phyloP scores from a whole-genome alignment of 805 yeast species.

The Maudiozyma saulgeensis region DNA sequence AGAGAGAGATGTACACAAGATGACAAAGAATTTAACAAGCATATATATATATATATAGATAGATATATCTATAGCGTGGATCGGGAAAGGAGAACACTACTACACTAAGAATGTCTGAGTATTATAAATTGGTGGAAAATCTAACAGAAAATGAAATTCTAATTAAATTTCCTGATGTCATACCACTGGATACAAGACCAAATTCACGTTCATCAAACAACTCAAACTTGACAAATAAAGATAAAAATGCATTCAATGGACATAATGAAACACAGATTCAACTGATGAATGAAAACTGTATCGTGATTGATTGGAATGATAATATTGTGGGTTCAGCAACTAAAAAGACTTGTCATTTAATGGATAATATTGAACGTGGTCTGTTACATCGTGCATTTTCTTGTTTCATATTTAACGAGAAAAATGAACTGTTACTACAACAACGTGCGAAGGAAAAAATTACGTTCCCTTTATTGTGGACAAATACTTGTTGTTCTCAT shows the following conservation, averaged over 20 bases:
- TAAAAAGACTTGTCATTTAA: constrained; percentile 79
- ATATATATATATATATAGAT: too few species aligned
- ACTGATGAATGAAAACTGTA: constrained; percentile 93
- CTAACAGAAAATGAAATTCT: constrained; percentile 44
- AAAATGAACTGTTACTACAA: constrained; percentile 72
- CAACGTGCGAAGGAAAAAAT: constrained; percentile 95
- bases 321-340: constrained; percentile 87
- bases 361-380: constrained; percentile 80
- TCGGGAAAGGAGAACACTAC: too few species aligned
- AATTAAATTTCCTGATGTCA: constrained; percentile 50
- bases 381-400: constrained; percentile 92
- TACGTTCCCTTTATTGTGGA: constrained; percentile 96
- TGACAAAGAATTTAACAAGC: too few species aligned
- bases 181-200: constrained; percentile 50
- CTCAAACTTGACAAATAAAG: constrained; percentile 23
- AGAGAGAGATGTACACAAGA: too few species aligned
- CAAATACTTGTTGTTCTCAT: constrained; percentile 97
- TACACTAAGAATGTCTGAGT: constrained; percentile 24
- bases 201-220: constrained; percentile 40
- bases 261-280: constrained; percentile 91
- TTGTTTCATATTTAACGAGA: constrained; percentile 79
- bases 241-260: constrained; percentile 54
- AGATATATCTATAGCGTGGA: too few species aligned
- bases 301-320: constrained; percentile 84
- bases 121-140: constrained; percentile 45